Base-by-base conservation (phyloP, 495 filamentous ascomycete genomes). In the Neurospora hispaniola region DNA sequence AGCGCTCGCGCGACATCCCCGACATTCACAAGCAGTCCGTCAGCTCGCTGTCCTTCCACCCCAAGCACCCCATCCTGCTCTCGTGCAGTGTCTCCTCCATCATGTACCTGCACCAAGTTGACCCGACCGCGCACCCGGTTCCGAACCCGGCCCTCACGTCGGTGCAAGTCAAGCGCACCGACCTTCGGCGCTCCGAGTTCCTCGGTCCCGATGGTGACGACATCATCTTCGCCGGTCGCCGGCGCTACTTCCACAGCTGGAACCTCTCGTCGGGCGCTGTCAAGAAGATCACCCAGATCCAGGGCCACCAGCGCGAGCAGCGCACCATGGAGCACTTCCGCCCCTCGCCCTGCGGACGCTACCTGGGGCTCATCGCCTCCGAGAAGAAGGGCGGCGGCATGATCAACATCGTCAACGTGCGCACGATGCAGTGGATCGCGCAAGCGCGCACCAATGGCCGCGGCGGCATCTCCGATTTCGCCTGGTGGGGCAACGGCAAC, bases 181-280 rank as follows among this genome's bases (percentile, higher is more conserved):
- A 94, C 14, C 86, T 98, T 69, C 87, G 90, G 71, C 93, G 91
- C 6, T 91, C 94, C 2, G 86, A 89, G 20, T 97, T 98, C 81
- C 86, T 91, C 46, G 83, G 83, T 4, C 85, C 88, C 46, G 76
- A 81, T 14, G 88, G 89, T 31, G 84, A 88, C 73, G 89, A 89
- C 70, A 90, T 98, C 74, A 91, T 97, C 79, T 90, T 97, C 70
- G 90, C 94, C 35, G 93, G 93, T 69, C 89, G 94, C 5, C 88
- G 96, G 27, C 89, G 91, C 74, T 98, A 96, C 81, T 97, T 97
- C 83, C 96, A 98, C 83, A 90, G 89, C 76, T 99, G 96, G 96
- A 90, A 98, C 78, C 85, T 99, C 4, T 80, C 89, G 48, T 89
- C 91, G 8, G 96, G 96, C 31, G 84, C 84, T 31, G 87, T 98